phyloP scores from a whole-genome alignment of 2,329 filamentous ascomycete genomes.

The Nigrospora osmanthi region DNA sequence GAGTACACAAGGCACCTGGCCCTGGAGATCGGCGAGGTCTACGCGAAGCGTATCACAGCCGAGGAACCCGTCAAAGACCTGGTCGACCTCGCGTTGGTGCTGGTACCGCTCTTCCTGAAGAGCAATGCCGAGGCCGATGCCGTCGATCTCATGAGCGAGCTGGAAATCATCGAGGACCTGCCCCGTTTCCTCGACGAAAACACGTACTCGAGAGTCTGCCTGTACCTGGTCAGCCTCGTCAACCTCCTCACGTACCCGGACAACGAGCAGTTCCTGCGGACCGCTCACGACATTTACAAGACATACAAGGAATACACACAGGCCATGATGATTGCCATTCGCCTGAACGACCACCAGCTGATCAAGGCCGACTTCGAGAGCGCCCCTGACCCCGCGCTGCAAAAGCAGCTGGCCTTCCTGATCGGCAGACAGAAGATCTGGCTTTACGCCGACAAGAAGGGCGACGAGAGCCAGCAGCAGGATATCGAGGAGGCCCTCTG shows the following conservation, averaged over 20 bases:
- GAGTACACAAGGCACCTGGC: constrained; percentile 96
- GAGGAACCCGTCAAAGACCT: constrained; percentile 81
- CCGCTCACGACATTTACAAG: constrained; percentile 89
- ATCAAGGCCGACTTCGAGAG: constrained; percentile 77
- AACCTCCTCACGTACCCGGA: constrained; percentile 95
- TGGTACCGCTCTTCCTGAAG: constrained; percentile 92
- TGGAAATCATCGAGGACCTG: constrained; percentile 93
- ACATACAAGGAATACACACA: constrained; percentile 89
- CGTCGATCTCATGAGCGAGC: constrained; percentile 91
- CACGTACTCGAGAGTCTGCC: constrained; percentile 84
- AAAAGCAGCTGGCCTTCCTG: constrained; percentile 91
- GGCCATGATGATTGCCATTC: constrained; percentile 89
- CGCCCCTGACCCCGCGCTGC: constrained; percentile 71
- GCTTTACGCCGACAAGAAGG: constrained; percentile 56
- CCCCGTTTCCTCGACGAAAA: constrained; percentile 86
- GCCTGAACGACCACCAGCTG: constrained; percentile 77
- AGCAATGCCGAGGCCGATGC: constrained; percentile 98
- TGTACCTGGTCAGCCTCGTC: constrained; percentile 99
- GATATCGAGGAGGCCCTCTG: constrained; percentile 77
- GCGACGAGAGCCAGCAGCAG: constrained; percentile 57
- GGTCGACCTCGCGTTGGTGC: constrained; percentile 70
- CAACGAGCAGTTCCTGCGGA: constrained; percentile 89
- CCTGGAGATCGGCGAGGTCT: constrained; percentile 91
- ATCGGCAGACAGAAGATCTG: constrained; percentile 87
- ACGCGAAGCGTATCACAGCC: constrained; percentile 75